phyloP scores from a whole-genome alignment of 2,329 filamentous ascomycete species.

The Fusarium begoniae region DNA sequence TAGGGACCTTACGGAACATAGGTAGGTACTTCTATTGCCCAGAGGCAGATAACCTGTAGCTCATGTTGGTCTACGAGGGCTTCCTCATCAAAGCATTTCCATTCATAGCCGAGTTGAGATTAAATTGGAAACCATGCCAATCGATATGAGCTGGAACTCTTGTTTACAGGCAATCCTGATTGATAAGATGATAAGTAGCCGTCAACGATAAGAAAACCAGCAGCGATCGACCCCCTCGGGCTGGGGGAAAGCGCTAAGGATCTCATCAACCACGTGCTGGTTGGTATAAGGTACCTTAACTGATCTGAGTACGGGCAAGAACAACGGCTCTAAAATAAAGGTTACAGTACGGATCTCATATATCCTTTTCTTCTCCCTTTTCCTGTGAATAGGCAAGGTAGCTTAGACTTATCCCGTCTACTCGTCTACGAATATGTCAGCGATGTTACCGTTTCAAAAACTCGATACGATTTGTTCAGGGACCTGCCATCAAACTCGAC shows the following conservation, averaged over 20 bases:
- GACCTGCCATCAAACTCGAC: background rate
- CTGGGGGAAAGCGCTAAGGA: background rate
- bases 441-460: background rate
- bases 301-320: background rate
- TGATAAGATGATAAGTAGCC: slow-evolving; percentile 20
- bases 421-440: background rate
- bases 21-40: background rate
- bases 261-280: slow-evolving; percentile 4
- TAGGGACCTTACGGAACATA: no score
- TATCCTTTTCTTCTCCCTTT: background rate
- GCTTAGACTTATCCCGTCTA: background rate
- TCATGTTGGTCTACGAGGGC: background rate
- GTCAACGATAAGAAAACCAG: slow-evolving; percentile 5
- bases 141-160: background rate
- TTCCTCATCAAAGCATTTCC: background rate
- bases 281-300: background rate
- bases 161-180: background rate
- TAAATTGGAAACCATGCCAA: background rate
- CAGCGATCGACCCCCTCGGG: slow-evolving; percentile 13
- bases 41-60: background rate
- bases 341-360: background rate
- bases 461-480: background rate
- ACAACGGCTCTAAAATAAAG: background rate
- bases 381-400: background rate
- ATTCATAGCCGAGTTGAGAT: background rate